Evolutionary conservation across 768 basidiomycete species (phyloP).

Genomic region (Leccinum imitatum): DNA sequence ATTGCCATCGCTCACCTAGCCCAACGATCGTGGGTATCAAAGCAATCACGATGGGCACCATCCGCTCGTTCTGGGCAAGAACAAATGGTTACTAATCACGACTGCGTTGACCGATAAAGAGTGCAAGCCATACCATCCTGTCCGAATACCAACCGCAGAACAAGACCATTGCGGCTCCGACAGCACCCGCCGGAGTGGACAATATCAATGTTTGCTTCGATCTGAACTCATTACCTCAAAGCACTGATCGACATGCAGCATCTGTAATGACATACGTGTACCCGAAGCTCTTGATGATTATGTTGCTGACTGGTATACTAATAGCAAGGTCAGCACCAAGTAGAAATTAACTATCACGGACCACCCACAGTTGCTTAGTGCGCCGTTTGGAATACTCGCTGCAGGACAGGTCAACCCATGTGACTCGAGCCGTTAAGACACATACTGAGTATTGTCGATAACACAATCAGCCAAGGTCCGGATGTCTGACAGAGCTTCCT

Average conservation of each 20-base stretch:
- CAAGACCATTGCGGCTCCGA: conserved; percentile 48
- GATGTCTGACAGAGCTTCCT: conserved; percentile 55
- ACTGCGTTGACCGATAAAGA: not conserved
- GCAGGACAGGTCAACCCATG: conserved; percentile 1
- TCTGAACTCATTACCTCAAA: conserved; percentile 28
- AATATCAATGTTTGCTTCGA: conserved; percentile 62
- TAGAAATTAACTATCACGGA: not conserved
- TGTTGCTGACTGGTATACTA: conserved; percentile 48
- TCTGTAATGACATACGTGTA: conserved; percentile 47
- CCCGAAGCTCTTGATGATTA: conserved; percentile 62
- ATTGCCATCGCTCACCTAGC: conserved; percentile 36
- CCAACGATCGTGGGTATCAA: conserved; percentile 60
- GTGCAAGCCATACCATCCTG: conserved; percentile 43
- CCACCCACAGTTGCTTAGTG: conserved; percentile 57
- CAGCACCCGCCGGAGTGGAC: conserved; percentile 53
- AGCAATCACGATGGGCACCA: conserved; percentile 59
- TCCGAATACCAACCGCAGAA: conserved; percentile 67
- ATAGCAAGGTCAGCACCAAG: not conserved
- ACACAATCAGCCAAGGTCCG: conserved; percentile 60
- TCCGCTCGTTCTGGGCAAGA: conserved; percentile 49
- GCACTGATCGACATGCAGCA: not conserved
- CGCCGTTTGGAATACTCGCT: conserved; percentile 71
- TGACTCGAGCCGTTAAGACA: not conserved
- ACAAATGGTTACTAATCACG: not conserved
- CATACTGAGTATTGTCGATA: conserved; percentile 59